These are phyloP conservation scores for carrot (Daucus carota) DNA, from an alignment of 129 eudicot species.

Conservation along the genomic window DH1_v3.0 NC_030387.2:35551001-35551500, in stretches of 20 bases:
- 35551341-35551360: background rate
- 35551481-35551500: background rate
- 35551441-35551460: conserved; percentile 3
- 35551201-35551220: background rate
- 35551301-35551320: background rate
- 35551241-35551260: too few species aligned
- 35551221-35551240: background rate
- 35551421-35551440: background rate
- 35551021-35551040: too few species aligned
- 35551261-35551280: background rate
- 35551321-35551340: background rate
- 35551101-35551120: too few species aligned
- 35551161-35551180: too few species aligned
- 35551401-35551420: background rate
- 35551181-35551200: background rate
- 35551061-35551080: too few species aligned
- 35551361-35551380: background rate
- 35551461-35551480: background rate
- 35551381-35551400: background rate
- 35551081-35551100: too few species aligned
- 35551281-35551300: too few species aligned
- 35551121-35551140: too few species aligned
- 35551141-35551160: too few species aligned
- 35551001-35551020: too few species aligned
- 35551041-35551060: too few species aligned